Percentiles rank a stretch among this genome's conserved stretches.
Evolutionary conservation across 73 alveolate species (phyloP).

Genomic region (Effrenium voratum): DNA sequence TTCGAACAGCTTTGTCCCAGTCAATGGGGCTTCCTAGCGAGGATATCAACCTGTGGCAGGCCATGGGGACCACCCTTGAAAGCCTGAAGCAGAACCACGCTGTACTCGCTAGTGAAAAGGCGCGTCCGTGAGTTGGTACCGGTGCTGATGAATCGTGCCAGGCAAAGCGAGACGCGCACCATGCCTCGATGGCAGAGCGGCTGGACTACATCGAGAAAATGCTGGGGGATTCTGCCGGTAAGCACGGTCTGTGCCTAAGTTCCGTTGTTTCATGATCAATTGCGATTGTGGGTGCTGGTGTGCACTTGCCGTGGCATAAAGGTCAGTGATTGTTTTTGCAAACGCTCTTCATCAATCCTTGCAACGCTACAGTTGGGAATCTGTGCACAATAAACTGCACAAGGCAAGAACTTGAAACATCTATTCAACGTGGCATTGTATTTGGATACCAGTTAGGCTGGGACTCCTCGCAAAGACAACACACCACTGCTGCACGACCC

Average conservation of each 20-base stretch:
- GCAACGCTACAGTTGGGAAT: not conserved
- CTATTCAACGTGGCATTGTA: too few relatives aligned
- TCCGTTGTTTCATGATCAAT: too few relatives aligned
- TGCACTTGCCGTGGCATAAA: not conserved
- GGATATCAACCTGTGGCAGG: not conserved
- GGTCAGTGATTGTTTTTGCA: not conserved
- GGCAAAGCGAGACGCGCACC: slow-evolving; percentile 51
- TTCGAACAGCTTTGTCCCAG: too few relatives aligned
- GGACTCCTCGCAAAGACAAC: too few relatives aligned
- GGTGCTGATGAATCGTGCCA: not conserved
- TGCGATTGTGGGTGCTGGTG: too few relatives aligned
- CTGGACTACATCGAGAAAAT: slow-evolving; percentile 31
- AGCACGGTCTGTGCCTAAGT: not conserved
- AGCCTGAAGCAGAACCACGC: not conserved
- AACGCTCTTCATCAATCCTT: too few relatives aligned
- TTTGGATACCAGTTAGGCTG: too few relatives aligned
- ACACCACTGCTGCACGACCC: too few relatives aligned
- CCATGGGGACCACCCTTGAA: not conserved
- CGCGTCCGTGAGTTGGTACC: not conserved
- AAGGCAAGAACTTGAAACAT: not conserved
- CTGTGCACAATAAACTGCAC: too few relatives aligned
- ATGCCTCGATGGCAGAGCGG: slow-evolving; percentile 36
- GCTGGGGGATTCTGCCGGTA: slow-evolving; percentile 45
- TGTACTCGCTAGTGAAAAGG: not conserved
- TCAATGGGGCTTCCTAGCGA: too few relatives aligned